Evolutionary conservation across 352 stramenopile species (phyloP).

Genomic region (Elongisporangium senticosum): DNA sequence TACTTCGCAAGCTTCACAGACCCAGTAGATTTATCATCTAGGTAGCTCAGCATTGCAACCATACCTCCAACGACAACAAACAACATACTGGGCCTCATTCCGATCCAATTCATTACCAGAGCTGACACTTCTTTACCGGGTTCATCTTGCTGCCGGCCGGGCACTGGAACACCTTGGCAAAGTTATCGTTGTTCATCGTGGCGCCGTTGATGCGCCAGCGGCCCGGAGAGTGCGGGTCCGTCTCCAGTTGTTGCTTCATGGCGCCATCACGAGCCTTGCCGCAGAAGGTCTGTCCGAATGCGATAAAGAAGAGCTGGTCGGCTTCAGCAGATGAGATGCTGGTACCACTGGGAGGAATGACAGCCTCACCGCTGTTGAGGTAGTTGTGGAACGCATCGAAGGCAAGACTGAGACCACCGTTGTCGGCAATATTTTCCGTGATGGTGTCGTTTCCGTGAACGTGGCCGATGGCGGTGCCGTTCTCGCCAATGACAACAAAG

Average conservation of each 20-base stretch:
- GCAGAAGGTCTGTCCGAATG: conserved; percentile 63
- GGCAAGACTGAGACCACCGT: conserved; percentile 49
- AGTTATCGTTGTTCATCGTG: conserved; percentile 54
- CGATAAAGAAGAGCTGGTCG: conserved; percentile 60
- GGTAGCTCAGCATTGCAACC: neutral
- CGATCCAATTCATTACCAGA: conserved; percentile 22
- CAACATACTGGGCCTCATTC: neutral
- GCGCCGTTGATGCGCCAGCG: conserved; percentile 63
- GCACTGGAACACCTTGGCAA: conserved; percentile 48
- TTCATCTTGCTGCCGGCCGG: conserved; percentile 34
- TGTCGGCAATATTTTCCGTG: conserved; percentile 75
- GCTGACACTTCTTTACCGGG: conserved; percentile 37
- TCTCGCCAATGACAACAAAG: conserved; percentile 27
- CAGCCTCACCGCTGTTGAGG: conserved; percentile 5
- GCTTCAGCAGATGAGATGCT: conserved; percentile 15
- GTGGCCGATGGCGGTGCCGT: conserved; percentile 24
- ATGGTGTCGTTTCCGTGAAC: conserved; percentile 63
- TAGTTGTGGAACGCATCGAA: conserved; percentile 49
- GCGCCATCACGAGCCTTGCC: conserved; percentile 35
- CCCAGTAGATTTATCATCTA: neutral
- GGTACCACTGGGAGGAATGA: neutral
- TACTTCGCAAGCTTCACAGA: neutral
- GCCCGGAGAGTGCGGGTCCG: conserved; percentile 35
- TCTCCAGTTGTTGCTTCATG: conserved; percentile 26
- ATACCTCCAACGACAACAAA: neutral